Evolutionary conservation across 2,329 filamentous ascomycete genomes (phyloP), one percentile per base, ranked within the genome.

Genomic region (Aspergillus floridensis): DNA sequence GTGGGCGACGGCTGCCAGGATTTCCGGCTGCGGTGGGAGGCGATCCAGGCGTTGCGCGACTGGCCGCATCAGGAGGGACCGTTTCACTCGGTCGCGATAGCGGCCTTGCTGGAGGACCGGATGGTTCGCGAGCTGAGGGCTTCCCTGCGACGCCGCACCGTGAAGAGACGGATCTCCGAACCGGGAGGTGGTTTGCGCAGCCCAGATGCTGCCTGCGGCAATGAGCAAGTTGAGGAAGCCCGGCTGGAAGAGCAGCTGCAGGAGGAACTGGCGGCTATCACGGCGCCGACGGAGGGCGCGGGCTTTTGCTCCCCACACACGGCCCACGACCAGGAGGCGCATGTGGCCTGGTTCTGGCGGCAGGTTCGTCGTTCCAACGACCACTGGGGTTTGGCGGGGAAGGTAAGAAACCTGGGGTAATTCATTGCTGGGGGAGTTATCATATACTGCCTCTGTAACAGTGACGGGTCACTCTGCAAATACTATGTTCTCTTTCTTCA

Each of bases 1-100:
- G n/a, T 16, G 11, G 52, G 47, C 2, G 19, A 46, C 1, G 24
- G 14, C 2, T 59, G 35, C 46, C 46, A 22, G 1, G 52, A 56
- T 22, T 50, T 46, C 12, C 29, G 10, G 2, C 3, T 50, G 1
- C 52, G 52, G 5, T 56, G 57, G 52, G 35, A 49, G 14, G 57
- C 57, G 3, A 4, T 59, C 1, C 16, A 59, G 12, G n/a, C 50
- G 2, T 52, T 59, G 1, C 44, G 52, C 2, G 8, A 35, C 2
- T 59, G 52, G 57, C 57, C 57, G 12, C 57, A 59, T 26, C 47
- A 48, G 1, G 52, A 59, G 19, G 57, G 52, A 3, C 7, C 35
- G 3, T 59, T 56, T 4, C 24, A 59, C 7, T 59, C 57, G 4
- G 46, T 46, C 8, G 44, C n/a, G n/a, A 12, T 38, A 2, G 52